Evolutionary conservation across 306 rosid genomes (phyloP).

Genomic region (Lathyrus tuberosus): DNA sequence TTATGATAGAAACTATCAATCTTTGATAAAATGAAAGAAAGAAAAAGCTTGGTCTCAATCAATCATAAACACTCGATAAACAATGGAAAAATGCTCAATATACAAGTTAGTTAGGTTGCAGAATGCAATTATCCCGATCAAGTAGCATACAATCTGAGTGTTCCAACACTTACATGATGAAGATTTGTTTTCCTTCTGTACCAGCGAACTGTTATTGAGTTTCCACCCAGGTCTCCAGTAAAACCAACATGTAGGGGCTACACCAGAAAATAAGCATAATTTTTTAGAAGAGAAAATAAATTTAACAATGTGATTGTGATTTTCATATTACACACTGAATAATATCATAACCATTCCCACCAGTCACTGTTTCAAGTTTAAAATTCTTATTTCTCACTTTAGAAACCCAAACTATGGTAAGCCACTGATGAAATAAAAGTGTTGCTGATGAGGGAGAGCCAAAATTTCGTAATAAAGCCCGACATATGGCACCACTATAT

Average conservation of each 20-base stretch:
- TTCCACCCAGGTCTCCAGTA: constrained; percentile 81
- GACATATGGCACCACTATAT: no score
- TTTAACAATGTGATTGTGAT: not conserved
- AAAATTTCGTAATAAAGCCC: no score
- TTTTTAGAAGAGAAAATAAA: not conserved
- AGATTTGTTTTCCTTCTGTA: constrained; percentile 86
- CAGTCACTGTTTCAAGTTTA: constrained; percentile 12
- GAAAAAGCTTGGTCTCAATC: not conserved
- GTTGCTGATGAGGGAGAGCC: no score
- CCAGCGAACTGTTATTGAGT: constrained; percentile 79
- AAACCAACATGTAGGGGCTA: constrained; percentile 95
- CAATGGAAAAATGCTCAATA: constrained; percentile 7
- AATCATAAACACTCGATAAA: constrained; percentile 26
- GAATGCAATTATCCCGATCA: constrained; percentile 15
- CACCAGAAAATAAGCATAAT: constrained; percentile 40
- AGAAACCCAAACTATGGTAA: constrained; percentile 9
- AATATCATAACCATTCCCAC: constrained; percentile 1
- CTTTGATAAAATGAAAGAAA: constrained; percentile 8
- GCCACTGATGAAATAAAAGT: constrained; percentile 2
- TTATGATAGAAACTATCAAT: not conserved
- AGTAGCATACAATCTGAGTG: constrained; percentile 13
- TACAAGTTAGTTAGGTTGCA: constrained; percentile 20
- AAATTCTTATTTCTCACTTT: constrained; percentile 24
- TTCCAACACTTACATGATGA: constrained; percentile 67
- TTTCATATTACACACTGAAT: constrained; percentile 1